These are phyloP conservation scores for Coemansia sp. DNA, from an alignment of 192 early-diverging fungal species.

Conservation along the genomic window DNA sequence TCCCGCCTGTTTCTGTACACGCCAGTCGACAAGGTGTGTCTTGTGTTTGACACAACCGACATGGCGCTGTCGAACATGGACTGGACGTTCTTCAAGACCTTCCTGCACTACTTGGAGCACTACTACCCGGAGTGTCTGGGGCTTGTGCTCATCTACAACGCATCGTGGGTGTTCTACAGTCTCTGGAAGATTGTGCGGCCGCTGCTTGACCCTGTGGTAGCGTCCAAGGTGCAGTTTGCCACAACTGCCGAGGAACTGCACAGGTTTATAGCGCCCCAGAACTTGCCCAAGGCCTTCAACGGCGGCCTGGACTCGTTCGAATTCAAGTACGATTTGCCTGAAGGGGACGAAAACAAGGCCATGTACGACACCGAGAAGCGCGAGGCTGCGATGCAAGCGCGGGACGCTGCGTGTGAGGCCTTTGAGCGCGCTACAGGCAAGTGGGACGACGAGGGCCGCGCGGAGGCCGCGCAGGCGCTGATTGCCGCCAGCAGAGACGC, in stretches of 20 bases:
- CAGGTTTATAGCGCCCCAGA: slow-evolving; percentile 60
- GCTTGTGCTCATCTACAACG: slow-evolving; percentile 75
- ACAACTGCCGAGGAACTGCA: slow-evolving; percentile 60
- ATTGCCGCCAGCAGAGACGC: slow-evolving; percentile 48
- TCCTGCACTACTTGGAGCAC: slow-evolving; percentile 76
- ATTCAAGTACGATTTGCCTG: slow-evolving; percentile 57
- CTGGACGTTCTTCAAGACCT: slow-evolving; percentile 71
- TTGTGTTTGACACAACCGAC: slow-evolving; percentile 80
- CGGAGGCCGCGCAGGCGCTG: slow-evolving; percentile 41
- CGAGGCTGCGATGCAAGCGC: slow-evolving; percentile 29
- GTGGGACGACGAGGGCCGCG: slow-evolving; percentile 53
- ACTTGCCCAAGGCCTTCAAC: slow-evolving; percentile 57
- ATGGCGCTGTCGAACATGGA: slow-evolving; percentile 80
- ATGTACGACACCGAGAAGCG: slow-evolving; percentile 53
- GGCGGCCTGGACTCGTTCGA: slow-evolving; percentile 61
- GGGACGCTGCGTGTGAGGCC: slow-evolving; percentile 29
- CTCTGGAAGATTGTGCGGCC: slow-evolving; percentile 82
- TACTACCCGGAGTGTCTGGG: slow-evolving; percentile 93
- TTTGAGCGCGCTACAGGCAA: slow-evolving; percentile 52
- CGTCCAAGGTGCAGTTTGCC: slow-evolving; percentile 78
- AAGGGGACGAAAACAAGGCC: slow-evolving; percentile 49
- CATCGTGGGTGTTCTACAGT: slow-evolving; percentile 85
- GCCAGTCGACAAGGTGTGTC: slow-evolving; percentile 61
- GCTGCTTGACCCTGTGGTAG: slow-evolving; percentile 87
- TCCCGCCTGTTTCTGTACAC: slow-evolving; percentile 56